Base-by-base conservation (phyloP, 805 yeast species). In the Yamadazyma takamatsuzukensis region DNA sequence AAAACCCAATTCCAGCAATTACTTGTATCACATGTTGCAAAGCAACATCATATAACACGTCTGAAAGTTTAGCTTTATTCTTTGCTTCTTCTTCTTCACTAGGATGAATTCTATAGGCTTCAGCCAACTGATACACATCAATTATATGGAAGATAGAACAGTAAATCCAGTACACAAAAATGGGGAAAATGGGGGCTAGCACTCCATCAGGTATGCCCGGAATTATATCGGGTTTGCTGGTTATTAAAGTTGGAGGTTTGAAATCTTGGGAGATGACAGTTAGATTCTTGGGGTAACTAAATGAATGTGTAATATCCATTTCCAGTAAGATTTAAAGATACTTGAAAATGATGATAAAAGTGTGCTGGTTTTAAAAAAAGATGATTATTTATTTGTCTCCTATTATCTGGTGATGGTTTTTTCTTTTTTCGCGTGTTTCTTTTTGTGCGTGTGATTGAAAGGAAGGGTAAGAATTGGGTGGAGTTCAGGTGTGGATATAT, bases 21-120 rank as follows among this genome's bases (percentile, higher is more conserved):
- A 93, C 72, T 64, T 93, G 98, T 36, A 90, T 72, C 10, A 80
- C 39, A 55, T 93, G 98, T 65, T 93, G 97, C 19, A 83, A 45
- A 5, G 86, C 48, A 28, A 93, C 98, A 44, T 89, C 96, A 39
- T 74, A 64, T 12, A 93, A 48, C 8, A 93, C 97, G 28, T 82
- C 83, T 4, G 49, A 32, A 34, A 78, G 59, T 0, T 84, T 52
- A 5, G 86, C 96, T 51, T 77, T 84, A 57, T 93, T 93, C 44
- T 93, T 74, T 31, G 73, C 54, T 19, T 68, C 48, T 36, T 87
- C 86, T 54, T 90, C 97, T 47, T 83, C 94, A 23, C 89, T 79
- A 14, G 97, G 89, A 56, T 93, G 98, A 32, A 93, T 87, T 45
- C 97, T 72, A 61, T 85, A 87, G 53, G 72, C 66, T 49, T 85